Evolutionary conservation across 192 early-diverging fungal genomes (phyloP).

Genomic region (Backusella tuberculispora): DNA sequence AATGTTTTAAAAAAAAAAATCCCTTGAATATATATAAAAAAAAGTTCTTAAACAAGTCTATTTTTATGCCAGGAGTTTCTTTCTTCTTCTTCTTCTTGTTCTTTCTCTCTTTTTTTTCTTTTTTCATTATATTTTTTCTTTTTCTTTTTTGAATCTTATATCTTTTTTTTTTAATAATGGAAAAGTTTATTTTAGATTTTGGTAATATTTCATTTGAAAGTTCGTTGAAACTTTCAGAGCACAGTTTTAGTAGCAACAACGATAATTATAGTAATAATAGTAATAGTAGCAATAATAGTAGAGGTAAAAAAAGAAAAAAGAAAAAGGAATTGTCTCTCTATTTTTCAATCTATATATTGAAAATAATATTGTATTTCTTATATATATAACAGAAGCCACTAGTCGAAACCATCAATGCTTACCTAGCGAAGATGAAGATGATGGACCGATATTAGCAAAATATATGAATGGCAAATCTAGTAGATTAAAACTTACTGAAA

Average conservation of each 20-base stretch:
- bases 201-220: slow-evolving; percentile 1
- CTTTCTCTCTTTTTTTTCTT: neutral
- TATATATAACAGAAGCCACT: neutral
- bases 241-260: neutral
- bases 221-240: neutral
- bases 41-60: slow-evolving; percentile 10
- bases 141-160: too few species aligned
- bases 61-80: neutral
- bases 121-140: neutral
- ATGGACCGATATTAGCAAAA: neutral
- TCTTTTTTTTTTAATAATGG: neutral
- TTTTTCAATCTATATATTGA: neutral
- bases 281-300: neutral
- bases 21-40: neutral
- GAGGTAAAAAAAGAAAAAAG: neutral
- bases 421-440: slow-evolving; percentile 2
- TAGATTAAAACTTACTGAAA: neutral
- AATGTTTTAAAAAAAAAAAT: neutral
- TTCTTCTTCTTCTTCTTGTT: neutral
- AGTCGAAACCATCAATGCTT: neutral
- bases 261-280: neutral
- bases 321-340: neutral
- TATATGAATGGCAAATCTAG: neutral
- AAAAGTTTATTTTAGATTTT: slow-evolving; percentile 10
- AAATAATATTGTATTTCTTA: neutral